These are phyloP conservation scores for Penicillium brasilianum DNA, from an alignment of 2,329 filamentous ascomycete genomes.

Conservation along the genomic window DNA sequence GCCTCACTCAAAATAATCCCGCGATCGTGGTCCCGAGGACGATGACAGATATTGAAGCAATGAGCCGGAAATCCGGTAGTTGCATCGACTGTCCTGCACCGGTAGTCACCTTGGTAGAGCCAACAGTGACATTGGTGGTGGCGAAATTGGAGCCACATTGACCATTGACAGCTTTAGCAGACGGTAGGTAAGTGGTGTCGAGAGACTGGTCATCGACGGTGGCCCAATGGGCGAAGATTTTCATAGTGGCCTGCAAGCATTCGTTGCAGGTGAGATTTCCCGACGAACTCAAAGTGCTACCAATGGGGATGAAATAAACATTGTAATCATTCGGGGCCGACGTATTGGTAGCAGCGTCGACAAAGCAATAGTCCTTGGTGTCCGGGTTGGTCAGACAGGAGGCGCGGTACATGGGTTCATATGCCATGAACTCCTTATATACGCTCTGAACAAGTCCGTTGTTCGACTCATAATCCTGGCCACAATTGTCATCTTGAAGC, in stretches of 20 bases:
- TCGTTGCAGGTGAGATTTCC: constrained; percentile 73
- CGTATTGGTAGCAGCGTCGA: constrained; percentile 79
- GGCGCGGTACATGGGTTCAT: constrained; percentile 77
- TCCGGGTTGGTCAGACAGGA: constrained; percentile 74
- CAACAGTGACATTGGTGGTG: constrained; percentile 51
- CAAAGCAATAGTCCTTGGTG: constrained; percentile 75
- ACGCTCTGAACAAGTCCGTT: constrained; percentile 76
- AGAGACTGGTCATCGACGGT: constrained; percentile 70
- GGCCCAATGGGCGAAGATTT: constrained; percentile 73
- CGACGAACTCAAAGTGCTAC: constrained; percentile 66
- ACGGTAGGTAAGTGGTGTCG: constrained; percentile 69
- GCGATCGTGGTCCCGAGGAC: constrained; percentile 10
- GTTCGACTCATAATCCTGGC: constrained; percentile 67
- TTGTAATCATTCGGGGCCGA: constrained; percentile 74
- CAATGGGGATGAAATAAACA: constrained; percentile 84
- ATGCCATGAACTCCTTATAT: constrained; percentile 76
- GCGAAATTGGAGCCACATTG: constrained; percentile 63
- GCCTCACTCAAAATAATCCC: constrained; percentile 16
- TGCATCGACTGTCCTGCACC: constrained; percentile 16
- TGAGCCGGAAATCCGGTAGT: constrained; percentile 12
- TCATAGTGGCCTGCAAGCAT: constrained; percentile 82
- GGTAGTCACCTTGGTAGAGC: constrained; percentile 20
- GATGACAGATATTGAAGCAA: constrained; percentile 15
- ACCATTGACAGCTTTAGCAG: constrained; percentile 74
- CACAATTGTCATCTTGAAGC: constrained; percentile 68